Base-by-base conservation (phyloP, 208 protist species). In the Crithidia sp. region DNA sequence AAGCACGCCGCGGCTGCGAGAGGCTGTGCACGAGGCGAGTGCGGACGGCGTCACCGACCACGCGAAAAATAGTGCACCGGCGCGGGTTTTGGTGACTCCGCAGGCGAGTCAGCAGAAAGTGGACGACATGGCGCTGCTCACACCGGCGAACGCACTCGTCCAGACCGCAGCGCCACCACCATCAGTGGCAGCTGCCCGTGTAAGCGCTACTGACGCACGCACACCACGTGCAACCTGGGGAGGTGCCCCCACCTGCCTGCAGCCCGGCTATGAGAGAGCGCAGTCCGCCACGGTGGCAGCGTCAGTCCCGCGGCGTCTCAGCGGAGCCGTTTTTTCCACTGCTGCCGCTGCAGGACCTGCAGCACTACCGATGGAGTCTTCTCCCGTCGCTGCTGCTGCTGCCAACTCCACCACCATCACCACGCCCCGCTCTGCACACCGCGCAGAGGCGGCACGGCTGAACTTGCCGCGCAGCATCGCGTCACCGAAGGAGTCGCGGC, bases 71-170 rank as follows among this genome's bases (percentile, higher is more conserved):
- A 13, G 12, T 49, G 45, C 9, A 0, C 45, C 45, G 45, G 45
- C 12, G 62, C 50, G 50, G 5, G 62, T 14, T 0, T 7, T 67
- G 49, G 62, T 14, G 5, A 67, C 62, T 14, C 62, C 62, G 7
- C 45, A 37, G 4, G 36, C 50, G 8, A 67, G 62, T 43, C 16
- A 47, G 12, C 62, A 67, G 62, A 67, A 67, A 45, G 62, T 67
- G 7, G 62, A 67, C 62, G 62, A 67, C 49, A 44, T 67, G 10
- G 9, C 62, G 14, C 62, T 45, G 4, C 50, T 67, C 13, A 57
- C 37, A 12, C 62, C 62, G 8, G 37, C 57, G 2, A 8, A 12
- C 19, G 62, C 50, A 14, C 8, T 19, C 14, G n/a, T 7, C 14
- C 50, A 12, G 14, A 17, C 50, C 8, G 50, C 16, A 55, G 50